Evolutionary conservation across 1,284 basidiomycete species (phyloP), one percentile per base, ranked within the genome.

Genomic region (Cerrena zonata): DNA sequence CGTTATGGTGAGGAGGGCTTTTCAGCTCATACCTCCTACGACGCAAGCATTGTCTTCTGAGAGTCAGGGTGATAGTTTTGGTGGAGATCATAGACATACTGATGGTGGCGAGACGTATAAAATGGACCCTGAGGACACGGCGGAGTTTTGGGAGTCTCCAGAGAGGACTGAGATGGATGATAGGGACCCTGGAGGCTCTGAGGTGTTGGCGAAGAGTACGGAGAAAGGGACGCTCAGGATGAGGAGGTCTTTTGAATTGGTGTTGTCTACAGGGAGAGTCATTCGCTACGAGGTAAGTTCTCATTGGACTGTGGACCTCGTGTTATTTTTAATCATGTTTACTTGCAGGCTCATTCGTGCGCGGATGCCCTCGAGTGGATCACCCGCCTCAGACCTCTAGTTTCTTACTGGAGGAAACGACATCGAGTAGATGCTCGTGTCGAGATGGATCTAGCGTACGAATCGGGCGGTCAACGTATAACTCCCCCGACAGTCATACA

Each of bases 291-390:
- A 94, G 78, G 88, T 86, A 54, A 24, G 57, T 13, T 15, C 3
- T 5, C 23, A 19, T 4, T 21, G n/a, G n/a, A 4, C 37, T 15
- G 4, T 18, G 4, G n/a, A 5, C 4, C 4, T 39, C 37, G n/a
- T 5, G 5, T 39, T 4, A 4, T 15, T 23, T 34, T 15, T 34
- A 15, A 34, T 21, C 46, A 13, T 26, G 7, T 22, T 10, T 5
- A 19, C 15, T 34, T 5, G 7, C 48, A 89, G 86, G 74, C 79
- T 12, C 72, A 83, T 66, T 87, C 86, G 12, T 75, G 77, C 48
- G 69, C 69, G 27, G 71, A 82, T 39, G 86, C 86, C 2, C 63
- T 84, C 43, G 88, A 94, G 59, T 94, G 91, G 91, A 81, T 92
- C 45, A 75, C 79, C 48, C 77, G 79, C 47, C 75, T 94, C 2